Evolutionary conservation across 768 basidiomycete genomes (phyloP), one percentile per base, ranked within the genome.

Genomic region (Trametes gibbosa): DNA sequence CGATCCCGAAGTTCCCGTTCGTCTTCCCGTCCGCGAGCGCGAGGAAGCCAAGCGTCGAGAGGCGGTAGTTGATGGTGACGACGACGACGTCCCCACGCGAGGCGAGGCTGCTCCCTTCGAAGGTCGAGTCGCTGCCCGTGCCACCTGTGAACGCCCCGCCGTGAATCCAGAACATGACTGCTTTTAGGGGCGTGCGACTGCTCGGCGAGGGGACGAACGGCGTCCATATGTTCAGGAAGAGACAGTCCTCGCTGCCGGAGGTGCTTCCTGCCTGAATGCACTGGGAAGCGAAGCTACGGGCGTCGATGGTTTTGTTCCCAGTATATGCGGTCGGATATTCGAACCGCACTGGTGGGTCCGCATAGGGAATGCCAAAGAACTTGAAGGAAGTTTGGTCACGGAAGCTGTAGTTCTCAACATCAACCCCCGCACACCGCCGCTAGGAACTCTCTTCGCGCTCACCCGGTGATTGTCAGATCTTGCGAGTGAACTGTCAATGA

Each of bases 341-440:
- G 65, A 78, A 82, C 3, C 80, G 73, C 43, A 62, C 52, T 12
- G 76, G 74, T 1, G 76, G 75, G 56, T 79, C 69, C 5, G 80
- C 79, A 58, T 77, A 82, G 0, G 77, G 81, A 41, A 84, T 78
- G 13, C 81, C 81, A 13, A 80, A 66, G 73, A 84, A 82, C 17
- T 77, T 73, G 72, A 83, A 82, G 1, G 78, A 78, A 0, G 76
- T 67, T 35, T 76, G 75, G 62, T 81, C 80, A 19, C 80, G 79
- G 41, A 73, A 77, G 0, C 78, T 80, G 16, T 39, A 8, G 17
- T 14, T 24, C 24, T 14, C 1, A 40, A 43, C 17, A 6, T n/a
- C 19, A 16, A 43, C 27, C 14, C 8, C 21, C 8, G 29, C 17
- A 32, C 19, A 32, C 10, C 16, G 5, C 25, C 2, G 32, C 1